These are phyloP conservation scores for Achaetomiella virescens DNA, from an alignment of 495 filamentous ascomycete species.

Conservation along the genomic window DNA sequence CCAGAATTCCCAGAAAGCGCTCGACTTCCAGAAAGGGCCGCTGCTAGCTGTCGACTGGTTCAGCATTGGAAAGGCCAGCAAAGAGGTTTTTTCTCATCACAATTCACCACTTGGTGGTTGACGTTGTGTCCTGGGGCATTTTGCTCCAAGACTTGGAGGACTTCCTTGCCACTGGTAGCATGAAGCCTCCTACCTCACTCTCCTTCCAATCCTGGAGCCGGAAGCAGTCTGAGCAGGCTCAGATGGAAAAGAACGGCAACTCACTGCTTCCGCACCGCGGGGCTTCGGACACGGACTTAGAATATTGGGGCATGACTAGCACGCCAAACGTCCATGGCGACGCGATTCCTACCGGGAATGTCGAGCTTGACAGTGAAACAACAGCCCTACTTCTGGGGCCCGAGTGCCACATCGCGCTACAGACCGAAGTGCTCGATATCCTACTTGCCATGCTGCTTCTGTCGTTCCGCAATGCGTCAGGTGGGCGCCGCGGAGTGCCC, in stretches of 20 bases:
- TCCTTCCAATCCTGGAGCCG: conserved; percentile 21
- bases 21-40: conserved; percentile 32
- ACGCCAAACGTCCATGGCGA: conserved; percentile 44
- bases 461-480: conserved; percentile 39
- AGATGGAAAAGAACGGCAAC: conserved; percentile 13
- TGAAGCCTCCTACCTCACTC: conserved; percentile 5
- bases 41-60: conserved; percentile 30
- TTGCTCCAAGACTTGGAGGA: conserved; percentile 55
- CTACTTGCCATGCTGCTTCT: conserved; percentile 47
- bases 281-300: conserved; percentile 27
- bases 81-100: conserved; percentile 42
- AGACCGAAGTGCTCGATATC: conserved; percentile 50
- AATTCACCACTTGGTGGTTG: conserved; percentile 55
- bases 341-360: conserved; percentile 33
- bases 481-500: conserved; percentile 30
- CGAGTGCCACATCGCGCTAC: conserved; percentile 41
- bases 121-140: conserved; percentile 58
- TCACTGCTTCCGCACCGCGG: conserved; percentile 19
- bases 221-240: conserved; percentile 16
- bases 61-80: conserved; percentile 16
- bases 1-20: conserved; percentile 20
- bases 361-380: conserved; percentile 41
- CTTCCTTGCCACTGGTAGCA: conserved; percentile 35
- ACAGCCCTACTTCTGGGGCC: conserved; percentile 38
- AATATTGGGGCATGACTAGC: conserved; percentile 47